phyloP scores from a whole-genome alignment of 2,329 filamentous ascomycete genomes.

The Escovopsis weberi region DNA sequence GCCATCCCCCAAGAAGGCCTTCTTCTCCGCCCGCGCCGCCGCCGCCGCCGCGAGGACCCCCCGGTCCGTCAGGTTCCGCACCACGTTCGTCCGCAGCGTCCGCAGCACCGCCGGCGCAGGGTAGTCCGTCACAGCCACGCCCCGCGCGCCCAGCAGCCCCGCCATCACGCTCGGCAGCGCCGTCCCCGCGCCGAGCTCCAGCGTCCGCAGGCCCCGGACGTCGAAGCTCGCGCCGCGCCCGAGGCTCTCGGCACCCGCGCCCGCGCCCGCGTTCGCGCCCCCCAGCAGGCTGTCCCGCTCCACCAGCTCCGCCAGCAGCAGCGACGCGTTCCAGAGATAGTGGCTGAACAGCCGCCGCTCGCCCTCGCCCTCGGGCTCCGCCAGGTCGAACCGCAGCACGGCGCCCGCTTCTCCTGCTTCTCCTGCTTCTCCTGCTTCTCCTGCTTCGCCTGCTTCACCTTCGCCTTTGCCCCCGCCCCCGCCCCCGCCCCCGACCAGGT shows the following conservation, averaged over 20 bases:
- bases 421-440: constrained; percentile 6
- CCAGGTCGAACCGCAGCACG: constrained; percentile 28
- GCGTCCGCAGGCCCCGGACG: constrained; percentile 34
- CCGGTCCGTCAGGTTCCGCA: constrained; percentile 28
- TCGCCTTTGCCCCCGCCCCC: no score
- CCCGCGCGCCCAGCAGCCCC: constrained; percentile 29
- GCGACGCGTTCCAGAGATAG: constrained; percentile 56
- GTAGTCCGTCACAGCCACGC: constrained; percentile 53
- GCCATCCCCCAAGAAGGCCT: constrained; percentile 5
- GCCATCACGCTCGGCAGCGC: constrained; percentile 37
- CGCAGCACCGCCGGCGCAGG: constrained; percentile 44
- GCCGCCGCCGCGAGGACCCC: constrained; percentile 16
- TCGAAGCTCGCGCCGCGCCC: constrained; percentile 20
- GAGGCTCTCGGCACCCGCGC: no score
- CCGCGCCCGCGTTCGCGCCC: no score
- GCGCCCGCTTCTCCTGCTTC: constrained; percentile 6
- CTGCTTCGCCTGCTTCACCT: constrained; percentile 6
- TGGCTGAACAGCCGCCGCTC: constrained; percentile 52
- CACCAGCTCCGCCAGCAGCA: constrained; percentile 40
- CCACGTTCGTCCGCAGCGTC: constrained; percentile 44
- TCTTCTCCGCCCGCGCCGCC: constrained; percentile 7
- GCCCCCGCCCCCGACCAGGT: constrained; percentile 20
- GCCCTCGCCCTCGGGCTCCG: constrained; percentile 34
- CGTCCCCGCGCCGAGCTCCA: constrained; percentile 57
- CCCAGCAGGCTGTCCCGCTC: constrained; percentile 30